phyloP scores from a whole-genome alignment of 2,329 filamentous ascomycete genomes.

The Pseudopyrenochaeta lycopersici region DNA sequence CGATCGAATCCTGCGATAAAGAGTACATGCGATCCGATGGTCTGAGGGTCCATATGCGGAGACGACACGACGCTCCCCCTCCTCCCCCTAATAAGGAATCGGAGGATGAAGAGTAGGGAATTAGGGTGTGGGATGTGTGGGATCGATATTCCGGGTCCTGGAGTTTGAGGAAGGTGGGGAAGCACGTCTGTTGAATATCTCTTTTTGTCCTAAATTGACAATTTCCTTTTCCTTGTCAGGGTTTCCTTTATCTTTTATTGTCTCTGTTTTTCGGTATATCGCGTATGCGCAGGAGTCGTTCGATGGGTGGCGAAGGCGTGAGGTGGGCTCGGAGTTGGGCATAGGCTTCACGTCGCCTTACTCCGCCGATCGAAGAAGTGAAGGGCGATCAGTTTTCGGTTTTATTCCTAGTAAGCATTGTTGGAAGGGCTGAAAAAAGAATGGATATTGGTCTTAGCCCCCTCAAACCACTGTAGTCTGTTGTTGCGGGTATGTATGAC shows the following conservation, averaged over 20 bases:
- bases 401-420: neutral
- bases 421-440: neutral
- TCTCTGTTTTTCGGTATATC: neutral
- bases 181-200: neutral
- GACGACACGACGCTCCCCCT: constrained; percentile 20
- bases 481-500: neutral
- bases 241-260: neutral
- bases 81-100: constrained; percentile 3
- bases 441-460: neutral
- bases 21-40: constrained; percentile 40
- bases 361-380: neutral
- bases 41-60: constrained; percentile 25
- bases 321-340: neutral
- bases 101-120: neutral
- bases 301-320: neutral
- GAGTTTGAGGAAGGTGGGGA: neutral
- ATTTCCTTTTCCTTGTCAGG: neutral
- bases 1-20: constrained; percentile 26
- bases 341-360: neutral
- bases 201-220: neutral
- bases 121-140: neutral
- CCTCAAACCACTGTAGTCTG: neutral
- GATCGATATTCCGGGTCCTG: neutral
- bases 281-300: neutral
- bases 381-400: neutral